Conservation (phyloP, 2,329 filamentous ascomycete genomes). For the Trichophyton schoenleinii region DNA sequence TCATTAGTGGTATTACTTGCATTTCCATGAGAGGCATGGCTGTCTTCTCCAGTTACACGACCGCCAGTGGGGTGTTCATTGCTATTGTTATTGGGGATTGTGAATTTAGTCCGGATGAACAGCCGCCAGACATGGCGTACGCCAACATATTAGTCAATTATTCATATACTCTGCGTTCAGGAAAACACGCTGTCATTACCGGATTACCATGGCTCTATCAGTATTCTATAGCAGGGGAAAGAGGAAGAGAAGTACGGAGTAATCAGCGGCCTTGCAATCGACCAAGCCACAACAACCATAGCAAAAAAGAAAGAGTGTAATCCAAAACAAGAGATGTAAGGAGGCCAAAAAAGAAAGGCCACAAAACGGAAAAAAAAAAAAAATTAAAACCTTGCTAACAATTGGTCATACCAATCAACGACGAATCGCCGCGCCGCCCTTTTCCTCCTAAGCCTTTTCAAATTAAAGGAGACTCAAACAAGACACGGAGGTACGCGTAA, state of each 20-base stretch:
- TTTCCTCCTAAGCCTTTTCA: not conserved
- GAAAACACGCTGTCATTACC: not conserved
- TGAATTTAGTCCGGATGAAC: too few species aligned
- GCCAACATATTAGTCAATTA: not conserved
- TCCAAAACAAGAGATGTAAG: not conserved
- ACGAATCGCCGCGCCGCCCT: not conserved
- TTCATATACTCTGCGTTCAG: not conserved
- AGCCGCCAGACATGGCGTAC: too few species aligned
- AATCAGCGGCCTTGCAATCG: not conserved
- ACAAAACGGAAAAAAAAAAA: not conserved
- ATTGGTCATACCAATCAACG: not conserved
- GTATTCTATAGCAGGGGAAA: not conserved
- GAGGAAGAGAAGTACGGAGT: not conserved
- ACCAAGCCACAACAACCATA: slow-evolving; percentile 2
- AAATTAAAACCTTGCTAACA: slow-evolving; percentile 1
- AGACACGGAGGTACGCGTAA: not conserved
- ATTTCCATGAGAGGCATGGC: not conserved
- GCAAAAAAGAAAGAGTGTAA: not conserved
- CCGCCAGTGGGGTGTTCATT: not conserved
- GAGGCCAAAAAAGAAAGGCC: not conserved
- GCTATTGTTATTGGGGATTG: not conserved
- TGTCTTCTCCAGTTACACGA: not conserved
- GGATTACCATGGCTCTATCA: not conserved
- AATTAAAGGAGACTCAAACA: not conserved
- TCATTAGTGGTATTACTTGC: not conserved